A percentile compares a stretch with the other conserved stretches of the same genome.
Evolutionary conservation across 805 yeast species (phyloP).

Genomic region (Dipodascus geniculatus): DNA sequence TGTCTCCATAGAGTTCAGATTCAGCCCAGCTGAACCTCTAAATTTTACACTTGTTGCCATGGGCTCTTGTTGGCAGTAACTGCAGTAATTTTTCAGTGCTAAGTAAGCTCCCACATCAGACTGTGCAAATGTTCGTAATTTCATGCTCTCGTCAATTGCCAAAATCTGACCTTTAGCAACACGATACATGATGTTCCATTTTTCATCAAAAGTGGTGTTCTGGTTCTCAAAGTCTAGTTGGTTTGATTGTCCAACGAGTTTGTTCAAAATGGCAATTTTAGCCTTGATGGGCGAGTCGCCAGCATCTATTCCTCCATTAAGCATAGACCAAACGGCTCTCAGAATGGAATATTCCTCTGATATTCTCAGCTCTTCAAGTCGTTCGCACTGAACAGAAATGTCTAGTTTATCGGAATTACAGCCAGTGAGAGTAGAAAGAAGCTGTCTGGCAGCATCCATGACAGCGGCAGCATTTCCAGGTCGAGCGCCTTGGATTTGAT

Average conservation of each 20-base stretch:
- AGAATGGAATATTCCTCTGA: conserved; percentile 22
- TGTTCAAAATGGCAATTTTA: background rate
- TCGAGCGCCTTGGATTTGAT: background rate
- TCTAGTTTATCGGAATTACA: background rate
- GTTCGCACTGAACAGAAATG: conserved; percentile 11
- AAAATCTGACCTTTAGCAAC: background rate
- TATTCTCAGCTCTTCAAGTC: conserved; percentile 24
- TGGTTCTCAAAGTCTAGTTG: background rate
- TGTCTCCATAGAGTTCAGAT: background rate
- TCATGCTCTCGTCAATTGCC: background rate
- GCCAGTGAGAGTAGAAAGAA: conserved; percentile 11
- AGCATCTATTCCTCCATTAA: background rate
- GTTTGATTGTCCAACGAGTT: background rate
- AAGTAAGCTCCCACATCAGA: background rate
- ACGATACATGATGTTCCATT: background rate
- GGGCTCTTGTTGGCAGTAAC: background rate
- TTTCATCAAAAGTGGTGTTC: background rate
- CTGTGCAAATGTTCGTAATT: background rate
- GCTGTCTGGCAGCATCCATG: conserved; percentile 23
- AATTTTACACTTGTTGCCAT: background rate
- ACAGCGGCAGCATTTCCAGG: conserved; percentile 19
- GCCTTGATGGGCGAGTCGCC: background rate
- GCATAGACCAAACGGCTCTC: conserved; percentile 8
- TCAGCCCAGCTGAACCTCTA: conserved; percentile 1
- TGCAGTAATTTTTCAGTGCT: background rate